phyloP scores from a whole-genome alignment of 371 early-diverging fungal species.

The Syncephalastrum racemosum region DNA sequence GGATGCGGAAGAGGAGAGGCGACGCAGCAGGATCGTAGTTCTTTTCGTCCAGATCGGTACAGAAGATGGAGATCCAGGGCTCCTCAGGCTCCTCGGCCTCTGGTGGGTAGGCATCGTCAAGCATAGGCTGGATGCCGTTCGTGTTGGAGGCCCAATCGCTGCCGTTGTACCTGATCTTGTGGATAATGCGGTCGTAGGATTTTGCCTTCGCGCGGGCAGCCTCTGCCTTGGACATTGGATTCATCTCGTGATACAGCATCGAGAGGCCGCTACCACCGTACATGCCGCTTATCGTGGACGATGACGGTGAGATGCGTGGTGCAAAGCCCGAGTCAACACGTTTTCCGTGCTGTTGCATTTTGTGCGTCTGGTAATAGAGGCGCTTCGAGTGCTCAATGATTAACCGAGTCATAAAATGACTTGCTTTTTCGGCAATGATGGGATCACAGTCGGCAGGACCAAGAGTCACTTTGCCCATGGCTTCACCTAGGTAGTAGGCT shows the following conservation, averaged over 20 bases:
- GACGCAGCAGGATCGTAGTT: conserved; percentile 21
- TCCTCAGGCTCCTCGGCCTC: conserved; percentile 31
- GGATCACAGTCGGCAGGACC: conserved; percentile 44
- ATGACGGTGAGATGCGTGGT: conserved; percentile 8
- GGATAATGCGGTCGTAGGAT: conserved; percentile 32
- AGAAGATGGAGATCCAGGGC: conserved; percentile 45
- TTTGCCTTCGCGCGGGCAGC: conserved; percentile 41
- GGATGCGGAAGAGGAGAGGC: conserved; percentile 33
- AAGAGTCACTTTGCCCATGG: conserved; percentile 46
- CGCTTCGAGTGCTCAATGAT: conserved; percentile 45
- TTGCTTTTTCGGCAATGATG: conserved; percentile 43
- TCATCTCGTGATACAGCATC: conserved; percentile 12
- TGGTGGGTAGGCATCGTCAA: conserved; percentile 32
- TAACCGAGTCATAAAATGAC: conserved; percentile 45
- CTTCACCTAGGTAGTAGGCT: conserved; percentile 44
- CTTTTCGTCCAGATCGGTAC: conserved; percentile 18
- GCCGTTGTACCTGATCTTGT: conserved; percentile 15
- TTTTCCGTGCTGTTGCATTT: conserved; percentile 8
- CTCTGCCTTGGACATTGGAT: conserved; percentile 31
- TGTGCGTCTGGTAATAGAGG: conserved; percentile 12
- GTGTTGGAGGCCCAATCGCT: conserved; percentile 33
- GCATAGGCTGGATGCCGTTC: conserved; percentile 27
- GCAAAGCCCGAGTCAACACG: conserved; percentile 32
- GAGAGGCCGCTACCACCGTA: too few species aligned
- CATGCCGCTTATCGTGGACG: conserved; percentile 6